phyloP scores from a whole-genome alignment of 331 rosid species.

The Quercus lobata region DNA sequence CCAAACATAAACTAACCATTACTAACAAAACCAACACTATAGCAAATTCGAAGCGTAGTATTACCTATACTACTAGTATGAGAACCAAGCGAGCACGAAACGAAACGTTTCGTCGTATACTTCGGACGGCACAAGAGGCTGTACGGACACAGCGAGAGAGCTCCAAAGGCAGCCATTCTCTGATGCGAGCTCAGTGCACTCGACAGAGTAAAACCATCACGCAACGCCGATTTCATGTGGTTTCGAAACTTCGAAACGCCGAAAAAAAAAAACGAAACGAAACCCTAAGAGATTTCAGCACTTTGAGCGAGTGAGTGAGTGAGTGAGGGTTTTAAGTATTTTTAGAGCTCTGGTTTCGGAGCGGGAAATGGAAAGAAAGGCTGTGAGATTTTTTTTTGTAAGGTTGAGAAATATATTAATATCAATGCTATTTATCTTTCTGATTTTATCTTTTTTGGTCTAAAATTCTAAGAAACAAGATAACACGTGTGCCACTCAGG shows the following conservation, averaged over 20 bases:
- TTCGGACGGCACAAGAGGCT: constrained; percentile 39
- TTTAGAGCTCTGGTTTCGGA: constrained; percentile 13
- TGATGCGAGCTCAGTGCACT: background rate
- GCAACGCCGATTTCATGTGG: constrained; percentile 26
- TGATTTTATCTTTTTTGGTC: constrained; percentile 24
- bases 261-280: background rate
- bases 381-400: background rate
- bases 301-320: background rate
- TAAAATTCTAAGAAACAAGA: background rate
- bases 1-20: background rate
- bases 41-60: background rate
- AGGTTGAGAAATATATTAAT: constrained; percentile 23
- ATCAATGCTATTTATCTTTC: constrained; percentile 15
- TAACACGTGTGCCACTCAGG: constrained; percentile 19
- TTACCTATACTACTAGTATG: constrained; percentile 41
- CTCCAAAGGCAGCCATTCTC: constrained; percentile 54
- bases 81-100: constrained; percentile 43
- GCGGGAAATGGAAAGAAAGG: constrained; percentile 43
- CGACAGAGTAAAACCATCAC: constrained; percentile 28
- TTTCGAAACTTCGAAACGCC: constrained; percentile 7
- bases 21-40: background rate
- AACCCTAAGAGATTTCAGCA: constrained; percentile 5
- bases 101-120: constrained; percentile 15
- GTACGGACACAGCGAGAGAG: constrained; percentile 56
- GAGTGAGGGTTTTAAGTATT: background rate